phyloP scores from a whole-genome alignment of 805 yeast genomes.

The Kodamaea jinghongensis region DNA sequence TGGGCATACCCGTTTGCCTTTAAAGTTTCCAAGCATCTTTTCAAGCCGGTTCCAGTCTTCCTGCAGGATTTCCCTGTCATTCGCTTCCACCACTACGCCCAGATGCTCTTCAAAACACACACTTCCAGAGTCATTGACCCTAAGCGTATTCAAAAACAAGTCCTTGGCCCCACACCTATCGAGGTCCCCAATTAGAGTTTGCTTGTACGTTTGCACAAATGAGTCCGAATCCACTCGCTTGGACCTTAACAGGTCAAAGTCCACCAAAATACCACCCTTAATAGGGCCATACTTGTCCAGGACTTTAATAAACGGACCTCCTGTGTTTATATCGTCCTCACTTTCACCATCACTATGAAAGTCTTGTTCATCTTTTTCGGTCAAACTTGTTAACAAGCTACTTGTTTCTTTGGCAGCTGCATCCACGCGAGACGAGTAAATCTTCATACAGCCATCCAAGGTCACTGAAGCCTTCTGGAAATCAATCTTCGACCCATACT shows the following conservation, averaged over 20 bases:
- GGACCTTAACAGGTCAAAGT: constrained; percentile 5
- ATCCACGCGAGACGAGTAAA: constrained; percentile 87
- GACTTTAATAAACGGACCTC: not conserved
- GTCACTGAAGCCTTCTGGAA: constrained; percentile 91
- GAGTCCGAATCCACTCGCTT: constrained; percentile 21
- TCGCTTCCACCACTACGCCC: too few relatives aligned
- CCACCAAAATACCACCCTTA: constrained; percentile 3
- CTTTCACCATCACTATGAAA: constrained; percentile 22
- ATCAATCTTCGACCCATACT: constrained; percentile 48
- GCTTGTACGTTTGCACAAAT: constrained; percentile 29
- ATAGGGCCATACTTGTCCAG: not conserved
- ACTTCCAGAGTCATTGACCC: constrained; percentile 22
- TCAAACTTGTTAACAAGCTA: constrained; percentile 63
- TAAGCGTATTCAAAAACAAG: constrained; percentile 24
- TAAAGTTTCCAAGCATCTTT: not conserved
- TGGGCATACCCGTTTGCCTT: constrained; percentile 13
- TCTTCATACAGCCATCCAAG: constrained; percentile 90
- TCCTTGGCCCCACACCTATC: constrained; percentile 34
- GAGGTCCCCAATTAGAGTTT: constrained; percentile 24
- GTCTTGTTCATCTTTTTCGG: constrained; percentile 15
- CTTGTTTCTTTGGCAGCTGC: constrained; percentile 92
- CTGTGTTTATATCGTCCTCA: constrained; percentile 6
- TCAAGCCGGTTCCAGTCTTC: not conserved
- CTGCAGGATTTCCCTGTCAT: too few relatives aligned
- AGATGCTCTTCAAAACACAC: constrained; percentile 22